These are phyloP conservation scores for Colletotrichum echinochloae DNA, from an alignment of 2,329 filamentous ascomycete genomes.

Conservation along the genomic window DNA sequence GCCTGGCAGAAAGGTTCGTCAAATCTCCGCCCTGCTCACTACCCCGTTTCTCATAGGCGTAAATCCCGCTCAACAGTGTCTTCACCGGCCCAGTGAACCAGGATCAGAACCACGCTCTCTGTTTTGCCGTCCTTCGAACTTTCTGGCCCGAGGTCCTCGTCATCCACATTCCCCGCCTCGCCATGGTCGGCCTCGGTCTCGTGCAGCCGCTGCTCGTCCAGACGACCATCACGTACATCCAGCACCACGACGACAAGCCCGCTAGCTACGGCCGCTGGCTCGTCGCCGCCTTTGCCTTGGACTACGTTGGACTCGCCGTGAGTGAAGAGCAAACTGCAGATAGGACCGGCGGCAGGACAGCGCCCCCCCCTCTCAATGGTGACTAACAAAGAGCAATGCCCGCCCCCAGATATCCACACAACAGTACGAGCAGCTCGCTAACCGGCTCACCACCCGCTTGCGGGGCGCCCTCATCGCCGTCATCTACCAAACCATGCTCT, in stretches of 20 bases:
- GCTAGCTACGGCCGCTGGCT: slow-evolving; percentile 51
- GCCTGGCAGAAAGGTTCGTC: slow-evolving; percentile 20
- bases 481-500: slow-evolving; percentile 45
- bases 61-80: not conserved
- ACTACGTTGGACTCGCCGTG: slow-evolving; percentile 56
- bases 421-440: slow-evolving; percentile 41
- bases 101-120: not conserved
- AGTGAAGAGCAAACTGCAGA: not conserved
- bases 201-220: slow-evolving; percentile 59
- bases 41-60: not conserved
- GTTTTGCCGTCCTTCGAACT: not conserved
- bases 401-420: slow-evolving; percentile 19
- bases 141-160: slow-evolving; percentile 43
- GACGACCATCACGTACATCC: slow-evolving; percentile 38
- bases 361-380: too few species aligned
- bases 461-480: slow-evolving; percentile 46
- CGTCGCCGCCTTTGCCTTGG: slow-evolving; percentile 53
- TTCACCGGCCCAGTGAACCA: not conserved
- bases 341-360: too few species aligned
- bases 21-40: rapidly evolving
- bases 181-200: slow-evolving; percentile 54
- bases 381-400: not conserved
- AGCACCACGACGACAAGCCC: not conserved
- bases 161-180: slow-evolving; percentile 47
- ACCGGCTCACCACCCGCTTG: slow-evolving; percentile 44